phyloP scores from a whole-genome alignment of 306 rosid species.

The Dicorynia guianensis region DNA sequence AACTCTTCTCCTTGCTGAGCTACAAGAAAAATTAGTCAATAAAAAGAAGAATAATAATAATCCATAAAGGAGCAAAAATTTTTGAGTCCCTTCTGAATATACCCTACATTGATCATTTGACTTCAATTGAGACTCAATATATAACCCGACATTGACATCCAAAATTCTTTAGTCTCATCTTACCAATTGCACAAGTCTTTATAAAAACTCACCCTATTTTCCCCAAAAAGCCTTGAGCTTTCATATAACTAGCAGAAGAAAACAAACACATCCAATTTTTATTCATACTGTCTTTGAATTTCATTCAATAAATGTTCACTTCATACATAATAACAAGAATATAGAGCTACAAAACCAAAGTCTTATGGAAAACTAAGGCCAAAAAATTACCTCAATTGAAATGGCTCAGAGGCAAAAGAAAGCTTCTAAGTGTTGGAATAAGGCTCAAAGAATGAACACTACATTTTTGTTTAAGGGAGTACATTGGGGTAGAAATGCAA shows the following conservation, averaged over 20 bases:
- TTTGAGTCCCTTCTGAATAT: neutral
- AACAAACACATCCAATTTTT: neutral
- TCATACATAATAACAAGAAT: neutral
- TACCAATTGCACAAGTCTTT: too few species aligned
- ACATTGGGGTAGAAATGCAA: constrained; percentile 68
- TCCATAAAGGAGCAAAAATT: too few species aligned
- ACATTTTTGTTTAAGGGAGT: constrained; percentile 69
- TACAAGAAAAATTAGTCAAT: neutral
- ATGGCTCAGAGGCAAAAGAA: constrained; percentile 50
- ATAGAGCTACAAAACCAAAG: neutral
- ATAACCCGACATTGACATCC: too few species aligned
- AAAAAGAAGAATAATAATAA: neutral
- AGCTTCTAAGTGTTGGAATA: constrained; percentile 53
- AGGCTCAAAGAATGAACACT: constrained; percentile 54
- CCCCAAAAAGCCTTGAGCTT: constrained; percentile 23
- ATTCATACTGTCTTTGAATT: too few species aligned
- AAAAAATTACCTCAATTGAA: constrained; percentile 58
- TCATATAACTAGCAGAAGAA: constrained; percentile 24
- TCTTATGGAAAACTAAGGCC: too few species aligned
- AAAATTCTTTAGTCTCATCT: too few species aligned
- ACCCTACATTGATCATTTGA: constrained; percentile 24
- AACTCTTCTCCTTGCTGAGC: neutral
- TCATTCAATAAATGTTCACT: neutral
- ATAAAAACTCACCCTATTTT: constrained; percentile 27
- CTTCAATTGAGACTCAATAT: constrained; percentile 10